Evolutionary conservation across 331 rosid species (phyloP), one percentile per base, ranked within the genome.

Genomic region (Saraca asoca): DNA sequence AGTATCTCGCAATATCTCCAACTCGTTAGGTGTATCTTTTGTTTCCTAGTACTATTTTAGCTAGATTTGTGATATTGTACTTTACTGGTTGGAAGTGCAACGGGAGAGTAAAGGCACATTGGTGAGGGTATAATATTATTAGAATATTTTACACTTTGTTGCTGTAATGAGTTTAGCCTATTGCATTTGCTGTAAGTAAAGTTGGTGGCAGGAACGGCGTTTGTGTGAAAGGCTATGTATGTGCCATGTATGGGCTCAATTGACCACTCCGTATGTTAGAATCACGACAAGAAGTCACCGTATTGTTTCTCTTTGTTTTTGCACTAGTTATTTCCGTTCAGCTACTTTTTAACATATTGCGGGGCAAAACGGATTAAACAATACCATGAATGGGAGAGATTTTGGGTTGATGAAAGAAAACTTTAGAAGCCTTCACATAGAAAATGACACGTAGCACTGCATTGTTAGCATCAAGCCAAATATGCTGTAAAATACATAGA

Each of bases 71-170:
- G 61, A 50, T 49, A 17, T 43, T 72, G 61, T 49, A 29, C 3
- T 24, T 24, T 24, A 24, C 31, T 24, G 31, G 31, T 3, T 61
- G 58, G 51, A 59, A 67, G 76, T 77, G 91, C 84, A 70, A 80
- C 51, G 24, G 75, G 83, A n/a, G n/a, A n/a, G n/a, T 13, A 37
- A 5, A 37, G 41, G 7, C 41, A 37, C 8, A 37, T 6, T 0
- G 7, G 0, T 37, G 7, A 3, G 7, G 41, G 41, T 9, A 5
- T 37, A 5, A 9, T 9, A 2, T 46, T 31, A 19, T 67, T 19
- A n/a, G 33, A 34, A 34, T 42, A 12, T 59, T 44, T 73, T 51
- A n/a, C 55, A 57, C 10, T 24, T 44, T 19, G 41, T 6, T 66
- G 14, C 10, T 13, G 72, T 58, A 20, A 42, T 10, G 1, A 31